These are phyloP conservation scores for Trypanosoma theileri DNA, from an alignment of 208 protist genomes.

Conservation along the genomic window DNA sequence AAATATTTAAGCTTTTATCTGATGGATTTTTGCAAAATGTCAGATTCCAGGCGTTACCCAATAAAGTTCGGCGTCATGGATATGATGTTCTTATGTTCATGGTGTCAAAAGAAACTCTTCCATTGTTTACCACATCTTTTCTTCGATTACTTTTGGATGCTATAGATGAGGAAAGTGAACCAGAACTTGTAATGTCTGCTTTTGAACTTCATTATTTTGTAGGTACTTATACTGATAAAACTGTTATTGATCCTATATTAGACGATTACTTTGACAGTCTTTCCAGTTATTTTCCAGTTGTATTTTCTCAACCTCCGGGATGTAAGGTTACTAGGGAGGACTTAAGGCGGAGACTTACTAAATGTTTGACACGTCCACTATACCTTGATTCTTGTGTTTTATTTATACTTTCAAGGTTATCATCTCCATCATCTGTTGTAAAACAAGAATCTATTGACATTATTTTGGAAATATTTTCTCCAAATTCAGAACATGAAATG, in stretches of 20 bases:
- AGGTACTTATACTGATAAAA: slow-evolving; percentile 15
- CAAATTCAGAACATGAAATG: slow-evolving; percentile 17
- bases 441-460: slow-evolving; percentile 52
- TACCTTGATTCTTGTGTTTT: slow-evolving; percentile 61
- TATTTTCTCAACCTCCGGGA: slow-evolving; percentile 66
- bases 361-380: slow-evolving; percentile 39
- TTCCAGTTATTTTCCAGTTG: slow-evolving; percentile 83
- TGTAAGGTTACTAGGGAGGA: slow-evolving; percentile 69
- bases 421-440: slow-evolving; percentile 61
- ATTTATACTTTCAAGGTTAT: slow-evolving; percentile 70
- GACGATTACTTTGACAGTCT: slow-evolving; percentile 77
- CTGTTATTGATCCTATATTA: slow-evolving; percentile 31
- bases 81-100: slow-evolving; percentile 33
- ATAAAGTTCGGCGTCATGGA: slow-evolving; percentile 14
- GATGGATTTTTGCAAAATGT: slow-evolving; percentile 31
- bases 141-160: slow-evolving; percentile 46
- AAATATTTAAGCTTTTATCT: slow-evolving; percentile 22
- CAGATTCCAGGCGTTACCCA: slow-evolving; percentile 27
- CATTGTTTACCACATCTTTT: slow-evolving; percentile 25
- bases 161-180: slow-evolving; percentile 79
- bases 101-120: slow-evolving; percentile 20
- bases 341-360: slow-evolving; percentile 40
- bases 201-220: slow-evolving; percentile 52
- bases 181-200: slow-evolving; percentile 53
- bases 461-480: slow-evolving; percentile 29